Evolutionary conservation across 192 early-diverging fungal species (phyloP), one percentile per base, ranked within the genome.

Genomic region (Pilobolus umbonatus): DNA sequence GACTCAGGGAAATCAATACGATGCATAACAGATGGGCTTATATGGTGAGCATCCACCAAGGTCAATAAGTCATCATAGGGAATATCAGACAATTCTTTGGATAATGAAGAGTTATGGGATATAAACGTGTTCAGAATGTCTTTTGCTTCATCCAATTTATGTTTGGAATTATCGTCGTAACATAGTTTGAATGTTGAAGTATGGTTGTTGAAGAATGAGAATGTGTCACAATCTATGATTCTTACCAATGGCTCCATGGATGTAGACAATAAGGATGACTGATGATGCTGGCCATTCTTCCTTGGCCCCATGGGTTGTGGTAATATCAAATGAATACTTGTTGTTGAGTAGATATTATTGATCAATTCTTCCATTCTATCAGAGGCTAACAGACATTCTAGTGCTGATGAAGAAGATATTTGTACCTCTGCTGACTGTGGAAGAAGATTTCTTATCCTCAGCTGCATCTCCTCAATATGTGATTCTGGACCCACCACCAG

Each of bases 401-500:
- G 15, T 3, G 31, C 35, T 4, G 38, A 31, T 35, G 52, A 54
- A 54, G 52, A 31, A 24, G 52, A 35, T 54, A 54, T 35, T 54
- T 54, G 52, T 15, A 54, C 38, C 24, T 54, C 31, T 25, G 24
- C 12, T 19, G 32, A 54, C 22, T 54, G 52, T 1, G 52, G 52
- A 32, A 54, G 31, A 7, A 54, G 22, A 24, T 35, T 38, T 19
- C 38, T 31, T 54, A 54, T 21, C 19, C 32, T 32, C 12, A 72
- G 68, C 2, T 67, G 72, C 17, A 79, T 77, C 19, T 72, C 68
- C 19, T 75, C 69, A 17, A 88, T 74, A 25, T 76, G 58, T 11
- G 74, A 60, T 47, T 84, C 79, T 3, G 78, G 77, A 15, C 86
- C 85, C 14, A 68, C 56, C 15, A 88, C 52, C 51, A 53, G 60